These are phyloP conservation scores for Beauveria rudraprayagi DNA, from an alignment of 2,329 filamentous ascomycete species.

Conservation along the genomic window DNA sequence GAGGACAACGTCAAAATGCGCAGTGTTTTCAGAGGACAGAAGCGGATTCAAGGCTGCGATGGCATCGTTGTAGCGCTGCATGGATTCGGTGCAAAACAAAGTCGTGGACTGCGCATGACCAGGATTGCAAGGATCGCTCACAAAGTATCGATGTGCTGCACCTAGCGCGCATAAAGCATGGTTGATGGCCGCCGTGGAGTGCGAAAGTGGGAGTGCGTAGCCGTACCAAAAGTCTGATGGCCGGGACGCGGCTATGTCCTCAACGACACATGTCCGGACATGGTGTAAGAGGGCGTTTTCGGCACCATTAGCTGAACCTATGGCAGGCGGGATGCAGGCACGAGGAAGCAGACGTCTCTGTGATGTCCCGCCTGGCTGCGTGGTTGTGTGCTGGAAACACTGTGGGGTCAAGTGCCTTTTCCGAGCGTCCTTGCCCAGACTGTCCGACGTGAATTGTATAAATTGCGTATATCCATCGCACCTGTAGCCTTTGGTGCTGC, in stretches of 20 bases:
- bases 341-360: neutral
- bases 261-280: neutral
- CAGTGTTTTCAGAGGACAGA: slow-evolving; percentile 11
- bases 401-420: neutral
- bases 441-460: neutral
- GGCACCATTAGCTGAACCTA: neutral
- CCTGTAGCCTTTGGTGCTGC: slow-evolving; percentile 10
- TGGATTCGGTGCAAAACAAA: neutral
- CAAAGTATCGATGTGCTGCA: neutral
- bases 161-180: neutral
- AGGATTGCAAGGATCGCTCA: neutral
- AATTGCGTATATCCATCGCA: slow-evolving; percentile 14
- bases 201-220: neutral
- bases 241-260: neutral
- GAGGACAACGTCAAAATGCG: slow-evolving; percentile 15
- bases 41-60: slow-evolving; percentile 16
- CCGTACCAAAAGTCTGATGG: neutral
- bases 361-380: neutral
- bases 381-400: neutral
- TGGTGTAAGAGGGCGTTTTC: neutral
- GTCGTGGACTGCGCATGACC: neutral
- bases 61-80: slow-evolving; percentile 18
- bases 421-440: neutral
- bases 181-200: neutral
- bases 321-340: neutral